These are phyloP conservation scores for Rhodotorula sp. DNA, from an alignment of 1,284 basidiomycete genomes.

Conservation along the genomic window DNA sequence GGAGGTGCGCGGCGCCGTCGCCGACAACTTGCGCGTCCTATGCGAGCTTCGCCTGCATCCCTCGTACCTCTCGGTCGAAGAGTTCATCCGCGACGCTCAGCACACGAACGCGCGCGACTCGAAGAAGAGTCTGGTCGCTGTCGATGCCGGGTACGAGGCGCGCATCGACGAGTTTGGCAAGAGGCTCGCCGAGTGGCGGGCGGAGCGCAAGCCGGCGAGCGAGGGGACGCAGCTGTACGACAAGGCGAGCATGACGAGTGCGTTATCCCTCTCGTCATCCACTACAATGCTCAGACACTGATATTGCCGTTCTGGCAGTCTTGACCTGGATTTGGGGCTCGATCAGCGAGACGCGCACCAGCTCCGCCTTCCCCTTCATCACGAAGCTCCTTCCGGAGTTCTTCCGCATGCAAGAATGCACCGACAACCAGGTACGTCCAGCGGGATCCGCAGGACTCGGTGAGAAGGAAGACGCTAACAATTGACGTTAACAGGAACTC, in stretches of 20 bases:
- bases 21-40: slow-evolving; percentile 51
- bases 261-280: slow-evolving; percentile 43
- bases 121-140: slow-evolving; percentile 61
- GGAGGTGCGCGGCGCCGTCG: slow-evolving; percentile 51
- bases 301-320: slow-evolving; percentile 55
- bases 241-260: slow-evolving; percentile 76
- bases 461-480: too few relatives aligned
- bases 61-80: slow-evolving; percentile 65
- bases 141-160: slow-evolving; percentile 56
- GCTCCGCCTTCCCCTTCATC: slow-evolving; percentile 47
- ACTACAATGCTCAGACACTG: background rate
- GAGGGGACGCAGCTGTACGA: slow-evolving; percentile 72
- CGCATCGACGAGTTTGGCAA: slow-evolving; percentile 58
- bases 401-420: slow-evolving; percentile 48
- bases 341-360: slow-evolving; percentile 45
- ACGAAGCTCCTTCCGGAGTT: slow-evolving; percentile 46
- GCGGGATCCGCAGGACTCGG: too few relatives aligned
- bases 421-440: slow-evolving; percentile 44
- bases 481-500: slow-evolving; percentile 50
- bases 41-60: slow-evolving; percentile 61
- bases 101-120: slow-evolving; percentile 23
- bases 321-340: slow-evolving; percentile 75
- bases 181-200: slow-evolving; percentile 47
- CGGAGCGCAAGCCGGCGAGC: slow-evolving; percentile 50
- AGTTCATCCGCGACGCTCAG: slow-evolving; percentile 70